Conservation (phyloP, 768 basidiomycete species). For the Boletus reticulatus region DNA sequence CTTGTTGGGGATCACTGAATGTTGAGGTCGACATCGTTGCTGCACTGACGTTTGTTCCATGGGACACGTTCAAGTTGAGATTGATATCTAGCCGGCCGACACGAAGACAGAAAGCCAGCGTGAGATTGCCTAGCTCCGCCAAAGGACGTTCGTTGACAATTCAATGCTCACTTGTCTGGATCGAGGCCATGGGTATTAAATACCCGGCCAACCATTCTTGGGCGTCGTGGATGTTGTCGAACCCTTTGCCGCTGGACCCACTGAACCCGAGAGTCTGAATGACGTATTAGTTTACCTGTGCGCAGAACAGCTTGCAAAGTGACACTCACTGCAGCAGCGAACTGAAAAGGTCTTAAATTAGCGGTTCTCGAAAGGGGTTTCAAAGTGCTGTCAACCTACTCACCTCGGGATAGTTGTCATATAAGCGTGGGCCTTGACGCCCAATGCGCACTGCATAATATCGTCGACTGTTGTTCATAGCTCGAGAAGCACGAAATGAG, state of each 20-base stretch:
- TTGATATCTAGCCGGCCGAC: slow-evolving; percentile 15
- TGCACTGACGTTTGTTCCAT: background rate
- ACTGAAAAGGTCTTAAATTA: slow-evolving; percentile 13
- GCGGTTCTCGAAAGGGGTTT: background rate
- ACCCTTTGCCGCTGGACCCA: slow-evolving; percentile 32
- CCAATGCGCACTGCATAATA: slow-evolving; percentile 38
- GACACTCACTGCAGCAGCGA: slow-evolving; percentile 22
- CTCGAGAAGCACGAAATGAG: background rate
- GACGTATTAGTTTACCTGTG: background rate
- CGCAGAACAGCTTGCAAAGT: background rate
- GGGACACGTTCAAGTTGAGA: slow-evolving; percentile 16
- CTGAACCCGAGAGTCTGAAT: slow-evolving; percentile 29
- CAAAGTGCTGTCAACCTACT: slow-evolving; percentile 1
- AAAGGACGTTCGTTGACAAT: background rate
- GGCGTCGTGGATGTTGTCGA: slow-evolving; percentile 29
- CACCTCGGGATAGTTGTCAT: slow-evolving; percentile 29
- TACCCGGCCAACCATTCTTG: slow-evolving; percentile 21
- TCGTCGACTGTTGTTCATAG: slow-evolving; percentile 18
- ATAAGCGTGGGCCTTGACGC: slow-evolving; percentile 32
- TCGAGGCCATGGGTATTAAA: slow-evolving; percentile 2
- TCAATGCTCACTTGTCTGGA: slow-evolving; percentile 19
- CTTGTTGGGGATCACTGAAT: background rate
- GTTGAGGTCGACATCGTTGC: slow-evolving; percentile 3
- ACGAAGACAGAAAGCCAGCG: background rate
- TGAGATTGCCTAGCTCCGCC: background rate